phyloP scores from a whole-genome alignment of 345 rosid genomes.

The Noccaea caerulescens region DNA sequence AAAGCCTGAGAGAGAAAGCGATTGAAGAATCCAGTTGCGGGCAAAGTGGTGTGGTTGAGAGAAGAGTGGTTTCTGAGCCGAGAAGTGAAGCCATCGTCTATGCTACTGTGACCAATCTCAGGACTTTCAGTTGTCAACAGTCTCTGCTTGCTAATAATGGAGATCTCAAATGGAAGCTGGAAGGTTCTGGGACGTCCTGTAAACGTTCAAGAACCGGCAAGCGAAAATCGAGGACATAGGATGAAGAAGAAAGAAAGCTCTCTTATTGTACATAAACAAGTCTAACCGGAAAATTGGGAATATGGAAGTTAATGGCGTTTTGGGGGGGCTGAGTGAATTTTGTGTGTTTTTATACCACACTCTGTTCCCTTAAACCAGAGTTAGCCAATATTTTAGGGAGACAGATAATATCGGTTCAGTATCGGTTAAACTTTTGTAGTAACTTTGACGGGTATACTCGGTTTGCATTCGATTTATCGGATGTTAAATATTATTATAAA shows the following conservation, averaged over 20 bases:
- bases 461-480: too few species aligned
- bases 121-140: conserved; percentile 49
- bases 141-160: conserved; percentile 52
- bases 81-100: conserved; percentile 57
- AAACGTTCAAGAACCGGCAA: conserved; percentile 63
- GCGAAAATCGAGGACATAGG: conserved; percentile 51
- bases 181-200: conserved; percentile 47
- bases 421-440: conserved; percentile 7
- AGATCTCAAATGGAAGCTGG: conserved; percentile 54
- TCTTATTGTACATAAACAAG: conserved; percentile 15
- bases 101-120: conserved; percentile 74
- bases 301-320: conserved; percentile 15
- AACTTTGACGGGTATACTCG: too few species aligned
- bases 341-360: conserved; percentile 56
- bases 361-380: conserved; percentile 48
- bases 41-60: conserved; percentile 56
- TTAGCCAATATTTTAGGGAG: conserved; percentile 14
- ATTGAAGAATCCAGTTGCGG: conserved; percentile 57
- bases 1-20: conserved; percentile 62
- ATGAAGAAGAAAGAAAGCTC: conserved; percentile 16
- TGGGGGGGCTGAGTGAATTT: conserved; percentile 68
- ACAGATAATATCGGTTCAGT: neutral
- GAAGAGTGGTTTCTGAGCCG: conserved; percentile 47
- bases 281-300: conserved; percentile 28
- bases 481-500: too few species aligned